Evolutionary conservation across 768 basidiomycete genomes (phyloP).

Genomic region (Chalciporus piperatus): DNA sequence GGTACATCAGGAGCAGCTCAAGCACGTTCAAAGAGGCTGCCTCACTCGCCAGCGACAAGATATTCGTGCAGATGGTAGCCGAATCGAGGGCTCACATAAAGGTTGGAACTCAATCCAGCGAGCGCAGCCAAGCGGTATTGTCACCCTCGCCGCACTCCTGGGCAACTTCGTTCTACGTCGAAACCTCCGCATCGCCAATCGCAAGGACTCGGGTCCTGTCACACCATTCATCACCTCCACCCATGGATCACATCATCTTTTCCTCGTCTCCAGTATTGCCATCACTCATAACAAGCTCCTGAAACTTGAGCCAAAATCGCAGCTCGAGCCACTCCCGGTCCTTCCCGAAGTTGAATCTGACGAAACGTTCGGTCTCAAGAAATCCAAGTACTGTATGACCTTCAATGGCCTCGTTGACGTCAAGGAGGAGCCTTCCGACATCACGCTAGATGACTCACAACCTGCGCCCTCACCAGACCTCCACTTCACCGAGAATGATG

Average conservation of each 20-base stretch:
- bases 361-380: constrained; percentile 9
- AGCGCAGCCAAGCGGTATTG: constrained; percentile 21
- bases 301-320: neutral
- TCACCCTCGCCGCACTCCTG: constrained; percentile 7
- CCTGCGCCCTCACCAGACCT: too few species aligned
- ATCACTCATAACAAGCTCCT: constrained; percentile 12
- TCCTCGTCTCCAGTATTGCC: constrained; percentile 16
- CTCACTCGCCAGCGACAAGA: constrained; percentile 16
- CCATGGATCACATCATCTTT: constrained; percentile 25
- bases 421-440: constrained; percentile 3
- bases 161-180: constrained; percentile 21
- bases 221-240: constrained; percentile 12
- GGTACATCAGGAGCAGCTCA: constrained; percentile 24
- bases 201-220: neutral
- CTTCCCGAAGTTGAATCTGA: constrained; percentile 1
- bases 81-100: constrained; percentile 29
- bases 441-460: too few species aligned
- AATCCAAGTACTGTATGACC: neutral
- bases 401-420: neutral
- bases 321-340: neutral
- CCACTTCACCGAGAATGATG: neutral
- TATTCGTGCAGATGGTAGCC: constrained; percentile 23
- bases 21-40: constrained; percentile 27
- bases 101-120: constrained; percentile 24
- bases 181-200: constrained; percentile 16